Percentiles rank a stretch among this genome's conserved stretches.
phyloP scores from a whole-genome alignment of 2,329 filamentous ascomycete genomes.

The Emmonsiellopsis sp. region DNA sequence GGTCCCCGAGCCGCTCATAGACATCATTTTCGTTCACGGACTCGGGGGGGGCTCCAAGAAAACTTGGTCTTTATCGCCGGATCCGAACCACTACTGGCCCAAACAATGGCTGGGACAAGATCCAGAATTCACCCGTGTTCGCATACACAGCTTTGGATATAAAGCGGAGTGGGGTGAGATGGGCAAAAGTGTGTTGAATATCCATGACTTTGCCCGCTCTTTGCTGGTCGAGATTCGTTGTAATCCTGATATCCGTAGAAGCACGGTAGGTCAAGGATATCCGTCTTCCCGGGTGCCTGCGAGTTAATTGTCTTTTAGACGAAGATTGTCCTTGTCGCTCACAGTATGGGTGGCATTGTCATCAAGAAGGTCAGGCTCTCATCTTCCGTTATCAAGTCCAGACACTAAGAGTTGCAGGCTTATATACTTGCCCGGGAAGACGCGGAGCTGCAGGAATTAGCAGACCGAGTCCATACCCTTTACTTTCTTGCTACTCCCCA shows the following conservation, averaged over 20 bases:
- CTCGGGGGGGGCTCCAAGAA: conserved; percentile 28
- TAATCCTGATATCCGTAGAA: conserved; percentile 17
- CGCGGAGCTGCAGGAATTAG: conserved; percentile 7
- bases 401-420: conserved; percentile 16
- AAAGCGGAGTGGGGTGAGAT: conserved; percentile 19
- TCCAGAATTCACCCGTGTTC: conserved; percentile 19
- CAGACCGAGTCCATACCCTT: conserved; percentile 10
- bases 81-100: conserved; percentile 28
- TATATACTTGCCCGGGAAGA: conserved; percentile 22
- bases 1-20: conserved; percentile 9
- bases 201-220: conserved; percentile 26
- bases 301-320: conserved; percentile 1
- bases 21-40: conserved; percentile 33
- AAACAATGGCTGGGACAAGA: conserved; percentile 25
- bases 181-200: conserved; percentile 16
- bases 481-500: conserved; percentile 20
- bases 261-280: background rate
- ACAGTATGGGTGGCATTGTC: conserved; percentile 19
- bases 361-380: conserved; percentile 17
- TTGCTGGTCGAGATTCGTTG: conserved; percentile 23
- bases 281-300: background rate
- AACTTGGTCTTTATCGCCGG: conserved; percentile 25
- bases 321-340: conserved; percentile 12
- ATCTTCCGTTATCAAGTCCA: background rate
- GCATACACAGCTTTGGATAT: conserved; percentile 31